phyloP scores from a whole-genome alignment of 2,329 filamentous ascomycete genomes.

The Neonectria punicea region DNA sequence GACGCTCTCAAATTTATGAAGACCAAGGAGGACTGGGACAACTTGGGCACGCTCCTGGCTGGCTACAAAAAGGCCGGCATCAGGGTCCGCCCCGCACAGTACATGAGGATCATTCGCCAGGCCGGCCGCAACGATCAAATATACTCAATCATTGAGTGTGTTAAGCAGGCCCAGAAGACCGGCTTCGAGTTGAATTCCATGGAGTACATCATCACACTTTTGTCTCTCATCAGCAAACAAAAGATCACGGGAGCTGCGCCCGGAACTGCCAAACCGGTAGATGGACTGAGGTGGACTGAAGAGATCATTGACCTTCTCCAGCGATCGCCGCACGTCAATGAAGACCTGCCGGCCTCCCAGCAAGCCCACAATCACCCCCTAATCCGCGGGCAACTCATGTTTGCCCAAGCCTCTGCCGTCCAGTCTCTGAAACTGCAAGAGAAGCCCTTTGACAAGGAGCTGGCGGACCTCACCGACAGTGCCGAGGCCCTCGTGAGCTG shows the following conservation, averaged over 20 bases:
- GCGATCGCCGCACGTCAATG: conserved; percentile 51
- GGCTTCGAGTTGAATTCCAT: conserved; percentile 55
- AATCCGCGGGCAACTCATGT: conserved; percentile 47
- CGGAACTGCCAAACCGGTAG: conserved; percentile 47
- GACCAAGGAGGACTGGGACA: conserved; percentile 61
- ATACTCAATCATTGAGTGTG: conserved; percentile 60
- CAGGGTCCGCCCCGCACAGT: conserved; percentile 48
- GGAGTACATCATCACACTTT: conserved; percentile 50
- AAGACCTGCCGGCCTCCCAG: conserved; percentile 26
- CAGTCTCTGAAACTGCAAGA: conserved; percentile 40
- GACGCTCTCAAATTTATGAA: conserved; percentile 58
- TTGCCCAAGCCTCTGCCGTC: conserved; percentile 41
- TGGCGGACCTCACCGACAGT: conserved; percentile 44
- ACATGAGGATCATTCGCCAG: conserved; percentile 54
- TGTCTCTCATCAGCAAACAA: conserved; percentile 42
- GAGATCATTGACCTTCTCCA: conserved; percentile 62
- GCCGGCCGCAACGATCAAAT: conserved; percentile 55
- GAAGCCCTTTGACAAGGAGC: conserved; percentile 38
- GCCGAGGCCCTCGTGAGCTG: conserved; percentile 39
- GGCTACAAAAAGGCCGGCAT: conserved; percentile 58
- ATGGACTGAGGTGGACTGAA: conserved; percentile 58
- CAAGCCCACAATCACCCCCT: conserved; percentile 41
- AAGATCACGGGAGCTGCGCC: conserved; percentile 55
- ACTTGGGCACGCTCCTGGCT: conserved; percentile 63
- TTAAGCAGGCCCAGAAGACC: conserved; percentile 58